These are phyloP conservation scores for Castanea mollissima DNA, from an alignment of 306 rosid species.

Conservation along the genomic window DNA sequence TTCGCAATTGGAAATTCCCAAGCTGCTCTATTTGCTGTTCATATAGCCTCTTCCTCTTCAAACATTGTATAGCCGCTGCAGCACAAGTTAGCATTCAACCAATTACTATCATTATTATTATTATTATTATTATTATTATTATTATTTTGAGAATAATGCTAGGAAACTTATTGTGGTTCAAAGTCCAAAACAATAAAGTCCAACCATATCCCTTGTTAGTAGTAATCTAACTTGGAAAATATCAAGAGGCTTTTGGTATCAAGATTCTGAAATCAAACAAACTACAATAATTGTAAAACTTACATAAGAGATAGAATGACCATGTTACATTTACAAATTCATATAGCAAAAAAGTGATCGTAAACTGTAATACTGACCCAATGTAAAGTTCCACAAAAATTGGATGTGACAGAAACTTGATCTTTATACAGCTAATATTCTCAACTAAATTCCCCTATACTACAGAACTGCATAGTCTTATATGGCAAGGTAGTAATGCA, in stretches of 20 bases:
- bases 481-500: not conserved
- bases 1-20: conserved; percentile 95
- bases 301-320: not conserved
- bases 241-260: not conserved
- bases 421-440: not conserved
- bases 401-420: not conserved
- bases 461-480: not conserved
- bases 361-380: not conserved
- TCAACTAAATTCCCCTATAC: not conserved
- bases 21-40: conserved; percentile 98
- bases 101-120: not conserved
- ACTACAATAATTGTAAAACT: not conserved
- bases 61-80: conserved; percentile 94
- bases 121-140: too few species aligned
- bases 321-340: not conserved
- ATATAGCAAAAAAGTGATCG: not conserved
- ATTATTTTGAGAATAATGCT: not conserved
- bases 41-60: conserved; percentile 90
- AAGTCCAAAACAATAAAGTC: not conserved
- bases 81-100: not conserved
- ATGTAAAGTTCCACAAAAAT: not conserved
- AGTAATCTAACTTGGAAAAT: not conserved
- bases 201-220: not conserved
- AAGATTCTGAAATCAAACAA: not conserved
- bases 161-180: not conserved